Evolutionary conservation across 192 early-diverging fungal genomes (phyloP).

Genomic region (Podochytrium sp.): DNA sequence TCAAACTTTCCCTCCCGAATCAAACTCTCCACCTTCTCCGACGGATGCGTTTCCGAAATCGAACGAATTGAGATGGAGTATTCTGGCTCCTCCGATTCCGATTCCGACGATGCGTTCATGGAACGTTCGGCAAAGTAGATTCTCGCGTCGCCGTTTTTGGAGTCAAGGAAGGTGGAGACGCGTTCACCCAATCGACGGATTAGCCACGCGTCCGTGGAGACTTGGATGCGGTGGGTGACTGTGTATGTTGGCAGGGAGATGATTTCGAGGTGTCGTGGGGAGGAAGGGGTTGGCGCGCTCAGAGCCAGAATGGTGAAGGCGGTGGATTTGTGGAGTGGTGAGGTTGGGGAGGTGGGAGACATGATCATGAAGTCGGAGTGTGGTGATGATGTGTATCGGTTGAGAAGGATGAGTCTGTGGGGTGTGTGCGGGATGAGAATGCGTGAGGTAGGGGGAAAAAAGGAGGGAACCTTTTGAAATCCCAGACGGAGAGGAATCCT

Average conservation of each 20-base stretch:
- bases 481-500: conserved; percentile 38
- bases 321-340: neutral
- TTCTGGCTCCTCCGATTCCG: neutral
- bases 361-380: conserved; percentile 27
- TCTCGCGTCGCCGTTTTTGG: neutral
- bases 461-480: conserved; percentile 23
- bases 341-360: neutral
- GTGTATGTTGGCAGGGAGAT: conserved; percentile 19
- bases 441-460: neutral
- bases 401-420: conserved; percentile 27
- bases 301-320: conserved; percentile 21
- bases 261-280: conserved; percentile 7
- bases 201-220: conserved; percentile 20
- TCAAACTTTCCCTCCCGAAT: conserved; percentile 34
- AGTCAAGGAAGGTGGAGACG: neutral
- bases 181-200: too few relatives aligned
- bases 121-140: conserved; percentile 8
- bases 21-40: conserved; percentile 32
- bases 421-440: neutral
- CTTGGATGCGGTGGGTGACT: conserved; percentile 29
- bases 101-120: too few relatives aligned
- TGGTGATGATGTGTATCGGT: neutral
- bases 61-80: conserved; percentile 14
- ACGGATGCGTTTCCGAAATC: conserved; percentile 34
- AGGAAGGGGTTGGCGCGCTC: neutral